Conservation (phyloP, 2,329 filamentous ascomycete species). For the Scorias spongiosa region DNA sequence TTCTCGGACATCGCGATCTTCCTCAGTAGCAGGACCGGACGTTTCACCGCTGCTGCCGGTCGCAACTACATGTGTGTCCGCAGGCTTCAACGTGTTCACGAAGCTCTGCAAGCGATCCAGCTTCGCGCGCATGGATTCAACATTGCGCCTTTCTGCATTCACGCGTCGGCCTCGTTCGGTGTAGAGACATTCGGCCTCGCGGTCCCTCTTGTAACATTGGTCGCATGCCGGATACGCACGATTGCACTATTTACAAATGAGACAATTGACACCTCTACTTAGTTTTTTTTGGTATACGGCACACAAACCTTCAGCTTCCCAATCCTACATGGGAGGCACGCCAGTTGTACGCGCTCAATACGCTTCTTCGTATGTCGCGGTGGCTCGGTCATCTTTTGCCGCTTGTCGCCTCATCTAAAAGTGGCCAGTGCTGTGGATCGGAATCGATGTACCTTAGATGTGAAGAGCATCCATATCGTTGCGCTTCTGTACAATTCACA, state of each 20-base stretch:
- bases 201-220: neutral
- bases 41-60: neutral
- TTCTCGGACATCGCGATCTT: neutral
- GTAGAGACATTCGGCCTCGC: neutral
- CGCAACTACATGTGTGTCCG: neutral
- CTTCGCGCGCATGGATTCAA: neutral
- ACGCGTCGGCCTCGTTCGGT: neutral
- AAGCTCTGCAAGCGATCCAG: neutral
- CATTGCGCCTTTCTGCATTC: neutral
- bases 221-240: neutral
- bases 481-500: too few relatives aligned
- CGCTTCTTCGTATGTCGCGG: neutral
- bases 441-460: too few relatives aligned
- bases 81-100: neutral
- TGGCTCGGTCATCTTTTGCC: too few relatives aligned
- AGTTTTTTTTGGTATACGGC: neutral
- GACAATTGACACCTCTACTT: too few relatives aligned
- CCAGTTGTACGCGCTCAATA: neutral
- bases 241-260: neutral
- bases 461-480: too few relatives aligned
- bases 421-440: too few relatives aligned
- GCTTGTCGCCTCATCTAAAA: too few relatives aligned
- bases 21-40: neutral
- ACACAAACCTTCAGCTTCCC: neutral
- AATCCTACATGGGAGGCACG: neutral